Conservation (phyloP, 768 basidiomycete genomes). For the Agrocybe praecox region DNA sequence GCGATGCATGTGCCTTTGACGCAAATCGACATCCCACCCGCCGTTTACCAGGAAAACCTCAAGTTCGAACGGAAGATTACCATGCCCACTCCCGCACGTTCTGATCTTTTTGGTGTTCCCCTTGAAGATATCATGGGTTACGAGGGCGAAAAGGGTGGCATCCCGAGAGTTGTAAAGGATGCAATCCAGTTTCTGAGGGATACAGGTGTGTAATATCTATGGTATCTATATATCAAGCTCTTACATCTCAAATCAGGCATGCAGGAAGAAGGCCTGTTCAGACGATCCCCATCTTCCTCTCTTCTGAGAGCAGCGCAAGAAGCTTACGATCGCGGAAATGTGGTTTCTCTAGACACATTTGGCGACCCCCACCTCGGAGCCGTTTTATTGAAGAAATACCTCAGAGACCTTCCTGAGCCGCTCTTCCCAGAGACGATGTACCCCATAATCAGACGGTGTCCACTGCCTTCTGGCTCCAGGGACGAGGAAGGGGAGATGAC, state of each 20-base stretch:
- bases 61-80: conserved; percentile 72
- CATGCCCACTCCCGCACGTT: conserved; percentile 61
- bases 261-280: conserved; percentile 78
- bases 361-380: conserved; percentile 81
- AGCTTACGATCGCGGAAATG: conserved; percentile 79
- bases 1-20: conserved; percentile 80
- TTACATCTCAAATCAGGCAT: conserved; percentile 40
- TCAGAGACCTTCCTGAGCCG: conserved; percentile 79
- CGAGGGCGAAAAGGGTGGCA: conserved; percentile 77
- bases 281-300: conserved; percentile 75
- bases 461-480: conserved; percentile 47
- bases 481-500: conserved; percentile 49
- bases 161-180: conserved; percentile 83
- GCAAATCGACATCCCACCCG: conserved; percentile 84
- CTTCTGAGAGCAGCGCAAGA: conserved; percentile 76
- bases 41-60: conserved; percentile 82
- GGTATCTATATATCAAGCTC: no score
- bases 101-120: conserved; percentile 78
- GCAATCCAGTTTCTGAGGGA: conserved; percentile 71
- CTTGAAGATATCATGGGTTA: conserved; percentile 85
- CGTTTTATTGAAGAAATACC: conserved; percentile 83
- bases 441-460: conserved; percentile 67
- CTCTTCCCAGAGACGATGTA: conserved; percentile 77
- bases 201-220: conserved; percentile 37
- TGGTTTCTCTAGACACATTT: conserved; percentile 77